Evolutionary conservation across 73 alveolate genomes (phyloP).

Genomic region (Loxodes magnus): DNA sequence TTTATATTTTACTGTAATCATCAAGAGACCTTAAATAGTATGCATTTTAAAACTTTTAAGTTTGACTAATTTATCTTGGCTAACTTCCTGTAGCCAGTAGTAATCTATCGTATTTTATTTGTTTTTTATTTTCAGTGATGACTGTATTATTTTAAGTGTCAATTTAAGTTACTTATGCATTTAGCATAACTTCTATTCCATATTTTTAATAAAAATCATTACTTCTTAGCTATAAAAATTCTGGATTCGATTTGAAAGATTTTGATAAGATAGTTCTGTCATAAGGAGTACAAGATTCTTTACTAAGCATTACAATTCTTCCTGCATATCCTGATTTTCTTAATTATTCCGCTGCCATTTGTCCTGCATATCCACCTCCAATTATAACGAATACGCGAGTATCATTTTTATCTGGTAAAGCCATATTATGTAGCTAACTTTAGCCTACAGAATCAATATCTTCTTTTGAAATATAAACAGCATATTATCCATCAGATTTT

Average conservation of each 20-base stretch:
- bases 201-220: slow-evolving; percentile 7
- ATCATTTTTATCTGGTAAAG: slow-evolving; percentile 63
- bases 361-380: slow-evolving; percentile 93
- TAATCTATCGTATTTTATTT: slow-evolving; percentile 50
- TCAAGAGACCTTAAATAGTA: no score
- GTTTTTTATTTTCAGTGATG: slow-evolving; percentile 19
- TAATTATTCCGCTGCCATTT: slow-evolving; percentile 82
- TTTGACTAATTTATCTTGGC: no score
- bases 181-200: background rate
- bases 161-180: background rate
- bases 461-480: no score
- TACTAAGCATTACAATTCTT: slow-evolving; percentile 53
- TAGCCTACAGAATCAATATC: no score
- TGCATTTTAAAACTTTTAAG: no score
- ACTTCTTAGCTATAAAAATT: background rate
- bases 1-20: no score
- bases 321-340: slow-evolving; percentile 76
- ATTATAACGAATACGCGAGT: slow-evolving; percentile 49
- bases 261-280: slow-evolving; percentile 25
- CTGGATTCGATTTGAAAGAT: slow-evolving; percentile 6
- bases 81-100: slow-evolving; percentile 74
- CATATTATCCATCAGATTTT: no score
- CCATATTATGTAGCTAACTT: no score
- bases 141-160: slow-evolving; percentile 9
- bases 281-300: slow-evolving; percentile 61